A percentile compares a stretch with the other conserved stretches of the same genome.
These are phyloP conservation scores for Cladorrhinum sp. DNA, from an alignment of 2,329 filamentous ascomycete species.

Conservation along the genomic window DNA sequence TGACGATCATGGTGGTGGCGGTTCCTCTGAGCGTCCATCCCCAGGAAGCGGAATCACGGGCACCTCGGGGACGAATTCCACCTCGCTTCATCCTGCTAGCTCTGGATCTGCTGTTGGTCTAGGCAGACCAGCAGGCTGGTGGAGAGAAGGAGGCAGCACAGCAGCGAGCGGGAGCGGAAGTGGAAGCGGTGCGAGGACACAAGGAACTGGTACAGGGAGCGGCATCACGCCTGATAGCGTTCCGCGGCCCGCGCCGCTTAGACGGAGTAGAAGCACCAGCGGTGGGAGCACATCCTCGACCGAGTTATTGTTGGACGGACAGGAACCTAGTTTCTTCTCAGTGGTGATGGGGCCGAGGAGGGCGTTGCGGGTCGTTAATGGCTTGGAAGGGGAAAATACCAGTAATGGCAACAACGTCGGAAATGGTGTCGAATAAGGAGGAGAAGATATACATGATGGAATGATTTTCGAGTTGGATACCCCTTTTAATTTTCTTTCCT, in stretches of 20 bases:
- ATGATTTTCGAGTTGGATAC: neutral
- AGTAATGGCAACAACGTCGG: constrained; percentile 7
- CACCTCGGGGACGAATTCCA: constrained; percentile 2
- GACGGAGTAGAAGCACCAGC: constrained; percentile 35
- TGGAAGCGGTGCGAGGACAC: constrained; percentile 20
- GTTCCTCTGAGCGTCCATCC: neutral
- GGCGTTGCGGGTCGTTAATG: constrained; percentile 63
- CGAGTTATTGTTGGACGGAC: constrained; percentile 38
- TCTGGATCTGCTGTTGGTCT: neutral
- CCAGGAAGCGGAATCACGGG: constrained; percentile 21
- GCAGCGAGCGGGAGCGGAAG: constrained; percentile 11
- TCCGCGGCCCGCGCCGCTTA: neutral
- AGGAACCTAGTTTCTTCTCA: constrained; percentile 61
- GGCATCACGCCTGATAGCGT: neutral
- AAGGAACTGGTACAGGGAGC: neutral
- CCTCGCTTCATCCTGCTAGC: neutral
- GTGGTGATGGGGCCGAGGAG: constrained; percentile 61
- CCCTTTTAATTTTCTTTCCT: neutral
- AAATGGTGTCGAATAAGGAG: neutral
- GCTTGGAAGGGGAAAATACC: constrained; percentile 28
- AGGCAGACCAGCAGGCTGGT: neutral
- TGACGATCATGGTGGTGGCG: constrained; percentile 21
- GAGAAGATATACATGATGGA: neutral
- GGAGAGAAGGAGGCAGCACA: constrained; percentile 1
- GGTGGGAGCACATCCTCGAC: constrained; percentile 38